Percentiles rank a stretch among this genome's conserved stretches.
Conservation (phyloP, 345 rosid genomes). For the Limnanthes douglasii region DNA sequence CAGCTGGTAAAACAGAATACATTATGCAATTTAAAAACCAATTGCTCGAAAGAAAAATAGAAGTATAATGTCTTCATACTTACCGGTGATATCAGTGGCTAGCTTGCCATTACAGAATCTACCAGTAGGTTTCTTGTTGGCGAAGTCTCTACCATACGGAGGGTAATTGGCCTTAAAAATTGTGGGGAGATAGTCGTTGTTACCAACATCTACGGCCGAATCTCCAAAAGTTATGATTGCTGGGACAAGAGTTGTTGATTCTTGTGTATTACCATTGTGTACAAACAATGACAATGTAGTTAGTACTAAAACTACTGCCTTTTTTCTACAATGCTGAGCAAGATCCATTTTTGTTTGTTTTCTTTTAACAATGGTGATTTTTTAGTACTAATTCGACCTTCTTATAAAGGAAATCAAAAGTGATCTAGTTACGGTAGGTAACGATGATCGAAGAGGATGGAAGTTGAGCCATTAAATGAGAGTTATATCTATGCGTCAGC, state of each 20-base stretch:
- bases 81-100: conserved; percentile 85
- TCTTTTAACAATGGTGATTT: conserved; percentile 1
- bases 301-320: conserved; percentile 1
- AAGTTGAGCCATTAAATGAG: neutral
- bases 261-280: conserved; percentile 15
- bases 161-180: conserved; percentile 73
- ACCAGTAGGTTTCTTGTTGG: conserved; percentile 54
- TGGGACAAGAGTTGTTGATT: conserved; percentile 39
- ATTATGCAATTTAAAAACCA: conserved; percentile 3
- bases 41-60: neutral
- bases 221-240: conserved; percentile 74
- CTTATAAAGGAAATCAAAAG: conserved; percentile 1
- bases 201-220: conserved; percentile 86
- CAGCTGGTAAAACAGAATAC: conserved; percentile 31
- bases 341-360: conserved; percentile 6
- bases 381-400: conserved; percentile 1
- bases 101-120: conserved; percentile 91
- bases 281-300: conserved; percentile 1
- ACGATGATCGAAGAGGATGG: conserved; percentile 7
- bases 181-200: conserved; percentile 76
- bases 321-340: no score
- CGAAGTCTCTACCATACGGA: conserved; percentile 86
- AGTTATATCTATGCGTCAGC: no score
- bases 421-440: no score
- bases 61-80: conserved; percentile 3